Conservation (phyloP, 495 filamentous ascomycete species). For the Penicillium pulvis region DNA sequence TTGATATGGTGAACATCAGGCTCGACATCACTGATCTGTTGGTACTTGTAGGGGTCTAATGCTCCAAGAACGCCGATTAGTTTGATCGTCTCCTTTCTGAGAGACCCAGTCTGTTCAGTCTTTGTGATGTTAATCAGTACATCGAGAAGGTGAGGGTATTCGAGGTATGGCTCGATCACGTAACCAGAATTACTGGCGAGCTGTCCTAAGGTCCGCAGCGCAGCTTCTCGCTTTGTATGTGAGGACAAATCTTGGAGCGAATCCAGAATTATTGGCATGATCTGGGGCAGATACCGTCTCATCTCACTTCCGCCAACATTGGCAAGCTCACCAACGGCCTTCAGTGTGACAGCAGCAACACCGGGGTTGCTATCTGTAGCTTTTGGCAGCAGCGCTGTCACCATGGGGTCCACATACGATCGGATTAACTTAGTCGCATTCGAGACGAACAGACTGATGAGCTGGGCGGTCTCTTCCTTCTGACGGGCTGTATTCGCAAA, state of each 20-base stretch:
- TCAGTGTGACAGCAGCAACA: slow-evolving; percentile 89
- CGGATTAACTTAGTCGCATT: slow-evolving; percentile 90
- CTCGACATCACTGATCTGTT: slow-evolving; percentile 56
- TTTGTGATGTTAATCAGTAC: slow-evolving; percentile 93
- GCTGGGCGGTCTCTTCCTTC: slow-evolving; percentile 92
- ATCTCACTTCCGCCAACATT: slow-evolving; percentile 92
- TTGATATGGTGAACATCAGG: slow-evolving; percentile 54
- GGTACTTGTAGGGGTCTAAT: slow-evolving; percentile 93
- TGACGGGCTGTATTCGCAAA: slow-evolving; percentile 92
- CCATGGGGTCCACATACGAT: slow-evolving; percentile 94
- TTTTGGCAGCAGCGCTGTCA: slow-evolving; percentile 85
- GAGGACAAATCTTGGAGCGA: slow-evolving; percentile 92
- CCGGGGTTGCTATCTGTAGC: slow-evolving; percentile 78
- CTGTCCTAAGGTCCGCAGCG: slow-evolving; percentile 87
- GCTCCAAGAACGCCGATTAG: slow-evolving; percentile 95
- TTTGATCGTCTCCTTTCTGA: slow-evolving; percentile 93
- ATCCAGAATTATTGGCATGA: slow-evolving; percentile 94
- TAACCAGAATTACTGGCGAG: slow-evolving; percentile 94
- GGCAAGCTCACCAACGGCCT: slow-evolving; percentile 88
- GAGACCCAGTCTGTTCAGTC: slow-evolving; percentile 76
- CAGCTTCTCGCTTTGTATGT: slow-evolving; percentile 83
- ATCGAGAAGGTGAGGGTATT: slow-evolving; percentile 89
- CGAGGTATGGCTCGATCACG: slow-evolving; percentile 93
- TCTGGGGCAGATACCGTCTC: slow-evolving; percentile 77
- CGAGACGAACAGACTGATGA: slow-evolving; percentile 88